Evolutionary conservation across 768 basidiomycete genomes (phyloP).

Genomic region (Leucocoprinus leucothites): DNA sequence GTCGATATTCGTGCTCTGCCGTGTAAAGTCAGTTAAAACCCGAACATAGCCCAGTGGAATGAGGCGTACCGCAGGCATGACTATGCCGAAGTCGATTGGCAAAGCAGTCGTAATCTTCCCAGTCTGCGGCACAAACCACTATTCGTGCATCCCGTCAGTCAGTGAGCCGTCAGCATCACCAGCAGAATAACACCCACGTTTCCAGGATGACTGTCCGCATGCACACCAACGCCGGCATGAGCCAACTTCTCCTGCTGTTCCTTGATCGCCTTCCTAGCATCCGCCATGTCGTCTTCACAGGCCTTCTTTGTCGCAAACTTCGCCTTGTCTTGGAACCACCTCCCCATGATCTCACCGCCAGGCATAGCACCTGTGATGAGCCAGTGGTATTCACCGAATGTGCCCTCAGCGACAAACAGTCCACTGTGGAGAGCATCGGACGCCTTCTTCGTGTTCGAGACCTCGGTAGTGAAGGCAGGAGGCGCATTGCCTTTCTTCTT

Average conservation of each 20-base stretch:
- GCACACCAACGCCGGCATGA: neutral
- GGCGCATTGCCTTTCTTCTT: neutral
- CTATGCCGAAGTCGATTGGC: neutral
- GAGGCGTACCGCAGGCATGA: neutral
- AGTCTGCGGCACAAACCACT: neutral
- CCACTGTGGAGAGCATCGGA: neutral
- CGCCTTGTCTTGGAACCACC: neutral
- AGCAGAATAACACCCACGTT: neutral
- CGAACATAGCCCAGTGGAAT: no score
- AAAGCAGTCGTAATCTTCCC: neutral
- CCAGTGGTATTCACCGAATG: neutral
- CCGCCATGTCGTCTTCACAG: neutral
- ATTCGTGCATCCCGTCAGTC: no score
- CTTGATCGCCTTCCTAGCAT: neutral
- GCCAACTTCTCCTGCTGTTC: no score
- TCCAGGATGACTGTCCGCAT: neutral
- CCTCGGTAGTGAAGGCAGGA: neutral
- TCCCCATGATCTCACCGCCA: neutral
- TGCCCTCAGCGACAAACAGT: neutral
- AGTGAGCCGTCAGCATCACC: neutral
- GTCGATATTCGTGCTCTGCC: neutral
- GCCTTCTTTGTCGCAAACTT: constrained; percentile 8
- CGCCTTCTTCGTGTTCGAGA: neutral
- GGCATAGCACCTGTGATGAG: constrained; percentile 3
- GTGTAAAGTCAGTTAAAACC: neutral